Base-by-base conservation (phyloP, 1,139 yeast genomes). In the Yamadazyma friedrichii region DNA sequence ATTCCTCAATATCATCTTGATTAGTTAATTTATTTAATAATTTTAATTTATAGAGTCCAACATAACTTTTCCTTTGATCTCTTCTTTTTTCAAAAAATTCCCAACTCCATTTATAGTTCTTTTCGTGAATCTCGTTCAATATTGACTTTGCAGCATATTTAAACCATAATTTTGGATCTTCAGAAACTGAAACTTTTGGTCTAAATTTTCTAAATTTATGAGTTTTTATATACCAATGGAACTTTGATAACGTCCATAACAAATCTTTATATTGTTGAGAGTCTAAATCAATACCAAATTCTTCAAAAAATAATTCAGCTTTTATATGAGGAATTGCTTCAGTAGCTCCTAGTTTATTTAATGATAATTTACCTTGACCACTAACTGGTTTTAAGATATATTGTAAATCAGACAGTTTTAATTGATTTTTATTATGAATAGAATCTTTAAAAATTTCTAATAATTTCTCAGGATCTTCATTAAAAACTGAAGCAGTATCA, bases 101-200 rank as follows among this genome's bases (percentile, higher is more conserved):
- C 98, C 98, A 94, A 31, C 89, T 82, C 95, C 96, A 88, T 54
- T 78, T 82, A 49, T 82, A 76, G 54, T 87, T 80, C 52, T 75
- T 79, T 48, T 88, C 93, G 51, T 86, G 96, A 29, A 94, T 83
- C 58, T 89, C 96, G 45, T 80, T 71, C 39, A 79, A 65, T 2
- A 93, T 85, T 13, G 88, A 81, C 24, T 76, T 65, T 0, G 87
- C 94, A 2, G 93, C 86, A 58, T 86, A 94, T 48, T 69, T 64
- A 53, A 93, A 79, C 98, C 98, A 94, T 32, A 77, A 82, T 39
- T 62, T 68, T 0, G 98, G 96, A 48, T 83, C 78, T 36, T 88
- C 86, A 36, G 68, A 57, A 2, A 82, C 78, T 0, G 85, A 39
- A 3, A 64, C 70, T 28, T 62, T 63, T 1, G 98, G 98, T 50